Conservation (phyloP, 2,329 filamentous ascomycete genomes). For the Talaromyces pinophilus region DNA sequence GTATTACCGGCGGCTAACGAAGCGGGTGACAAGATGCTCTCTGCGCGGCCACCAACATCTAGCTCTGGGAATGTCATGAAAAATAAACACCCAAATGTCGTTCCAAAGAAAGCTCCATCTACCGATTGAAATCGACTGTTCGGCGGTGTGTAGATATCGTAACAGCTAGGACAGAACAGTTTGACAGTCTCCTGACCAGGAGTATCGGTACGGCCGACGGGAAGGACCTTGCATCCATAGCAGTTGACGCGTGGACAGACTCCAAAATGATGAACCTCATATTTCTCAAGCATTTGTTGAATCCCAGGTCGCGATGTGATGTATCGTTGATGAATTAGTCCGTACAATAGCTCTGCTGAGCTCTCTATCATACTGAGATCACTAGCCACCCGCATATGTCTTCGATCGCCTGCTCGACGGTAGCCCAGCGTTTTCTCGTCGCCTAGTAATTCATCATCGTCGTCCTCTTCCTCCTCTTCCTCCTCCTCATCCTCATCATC, state of each 20-base stretch:
- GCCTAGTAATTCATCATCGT: conserved; percentile 64
- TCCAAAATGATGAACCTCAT: conserved; percentile 94
- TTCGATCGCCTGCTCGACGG: conserved; percentile 62
- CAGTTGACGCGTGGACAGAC: conserved; percentile 93
- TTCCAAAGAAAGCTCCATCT: conserved; percentile 96
- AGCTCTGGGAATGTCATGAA: conserved; percentile 98
- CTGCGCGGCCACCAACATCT: conserved; percentile 72
- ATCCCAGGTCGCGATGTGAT: conserved; percentile 96
- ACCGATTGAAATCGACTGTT: conserved; percentile 98
- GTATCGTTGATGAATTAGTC: conserved; percentile 96
- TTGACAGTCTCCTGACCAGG: conserved; percentile 97
- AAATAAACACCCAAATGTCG: conserved; percentile 94
- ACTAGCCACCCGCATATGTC: conserved; percentile 83
- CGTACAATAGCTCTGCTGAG: conserved; percentile 96
- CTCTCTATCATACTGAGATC: conserved; percentile 95
- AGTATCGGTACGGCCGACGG: conserved; percentile 90
- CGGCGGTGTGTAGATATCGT: conserved; percentile 95
- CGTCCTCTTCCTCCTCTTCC: conserved; percentile 68
- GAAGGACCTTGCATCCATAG: conserved; percentile 83
- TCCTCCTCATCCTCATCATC: conserved; percentile 71
- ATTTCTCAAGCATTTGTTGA: conserved; percentile 99
- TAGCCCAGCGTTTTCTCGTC: conserved; percentile 52
- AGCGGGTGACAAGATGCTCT: conserved; percentile 39
- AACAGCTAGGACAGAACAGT: conserved; percentile 93
- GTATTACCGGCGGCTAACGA: conserved; percentile 26